phyloP scores from a whole-genome alignment of 805 yeast genomes.

The Monosporozyma siamensis region DNA sequence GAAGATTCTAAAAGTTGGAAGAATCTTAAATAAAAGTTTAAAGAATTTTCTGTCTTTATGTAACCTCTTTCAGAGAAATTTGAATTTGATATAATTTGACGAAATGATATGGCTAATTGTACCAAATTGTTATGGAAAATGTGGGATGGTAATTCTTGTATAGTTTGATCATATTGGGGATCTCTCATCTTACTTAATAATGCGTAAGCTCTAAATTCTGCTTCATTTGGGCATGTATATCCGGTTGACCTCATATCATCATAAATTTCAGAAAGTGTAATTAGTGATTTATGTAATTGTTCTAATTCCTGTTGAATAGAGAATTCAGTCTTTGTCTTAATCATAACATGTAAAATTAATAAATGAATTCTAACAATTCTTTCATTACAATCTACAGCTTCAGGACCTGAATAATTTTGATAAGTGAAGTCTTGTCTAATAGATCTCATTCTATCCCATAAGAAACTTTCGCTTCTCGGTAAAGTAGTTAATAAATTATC shows the following conservation, averaged over 20 bases:
- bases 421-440: conserved; percentile 95
- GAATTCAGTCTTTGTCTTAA: conserved; percentile 58
- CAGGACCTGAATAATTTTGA: conserved; percentile 88
- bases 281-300: conserved; percentile 84
- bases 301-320: conserved; percentile 94
- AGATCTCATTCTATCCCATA: conserved; percentile 96
- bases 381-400: conserved; percentile 89
- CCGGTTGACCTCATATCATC: conserved; percentile 67
- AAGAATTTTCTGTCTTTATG: conserved; percentile 44
- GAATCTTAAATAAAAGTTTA: conserved; percentile 53
- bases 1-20: conserved; percentile 47
- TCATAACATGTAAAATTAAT: conserved; percentile 75
- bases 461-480: conserved; percentile 80
- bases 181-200: conserved; percentile 72
- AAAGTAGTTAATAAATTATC: conserved; percentile 51
- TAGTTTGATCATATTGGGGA: conserved; percentile 69
- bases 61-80: conserved; percentile 46
- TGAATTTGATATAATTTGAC: conserved; percentile 59
- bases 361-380: conserved; percentile 83
- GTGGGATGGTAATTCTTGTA: conserved; percentile 55
- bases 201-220: conserved; percentile 88
- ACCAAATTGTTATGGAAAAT: conserved; percentile 48
- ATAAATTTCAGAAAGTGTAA: conserved; percentile 81
- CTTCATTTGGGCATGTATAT: conserved; percentile 67
- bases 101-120: conserved; percentile 61